Evolutionary conservation across 2,329 filamentous ascomycete genomes (phyloP), one percentile per base, ranked within the genome.

Genomic region (Harringtonia aguacate): DNA sequence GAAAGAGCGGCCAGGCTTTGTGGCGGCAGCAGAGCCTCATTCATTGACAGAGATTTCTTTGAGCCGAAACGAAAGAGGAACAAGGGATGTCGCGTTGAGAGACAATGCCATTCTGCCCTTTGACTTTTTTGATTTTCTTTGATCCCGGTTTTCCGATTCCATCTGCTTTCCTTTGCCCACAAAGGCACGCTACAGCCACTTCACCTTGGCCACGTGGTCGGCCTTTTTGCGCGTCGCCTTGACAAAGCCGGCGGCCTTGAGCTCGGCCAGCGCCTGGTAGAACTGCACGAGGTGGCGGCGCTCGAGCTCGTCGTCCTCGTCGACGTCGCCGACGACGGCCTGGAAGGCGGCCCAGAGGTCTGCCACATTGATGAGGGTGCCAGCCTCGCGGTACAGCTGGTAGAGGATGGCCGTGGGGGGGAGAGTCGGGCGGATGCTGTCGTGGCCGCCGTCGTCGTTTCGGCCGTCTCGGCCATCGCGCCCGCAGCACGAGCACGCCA

Each of bases 141-240:
- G n/a, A n/a, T n/a, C n/a, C n/a, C n/a, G n/a, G n/a, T n/a, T n/a
- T n/a, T n/a, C n/a, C n/a, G n/a, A n/a, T n/a, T n/a, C n/a, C n/a
- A n/a, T n/a, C n/a, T n/a, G n/a, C n/a, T n/a, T n/a, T n/a, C n/a
- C n/a, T 27, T 10, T 27, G 30, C 30, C 30, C 30, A 8, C 7
- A 27, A 27, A 27, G 24, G 10, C 15, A 18, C 17, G 14, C 60
- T 47, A 77, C 48, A 92, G 66, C 54, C 90, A 92, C 59, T 84
- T 88, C 79, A 88, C 71, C 68, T 95, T 97, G 33, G 86, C 81
- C 53, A 97, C 68, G 63, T 97, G 90, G 59, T 97, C 92, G 21
- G 81, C 78, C 70, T 94, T 95, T 70, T 89, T 95, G 64, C 83
- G 85, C 57, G 84, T 97, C 48, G 75, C 73, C 67, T 92, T 95